Evolutionary conservation across 129 eudicot genomes (phyloP), one percentile per base, ranked within the genome.

Genomic region (Cynara cardunculus): DNA sequence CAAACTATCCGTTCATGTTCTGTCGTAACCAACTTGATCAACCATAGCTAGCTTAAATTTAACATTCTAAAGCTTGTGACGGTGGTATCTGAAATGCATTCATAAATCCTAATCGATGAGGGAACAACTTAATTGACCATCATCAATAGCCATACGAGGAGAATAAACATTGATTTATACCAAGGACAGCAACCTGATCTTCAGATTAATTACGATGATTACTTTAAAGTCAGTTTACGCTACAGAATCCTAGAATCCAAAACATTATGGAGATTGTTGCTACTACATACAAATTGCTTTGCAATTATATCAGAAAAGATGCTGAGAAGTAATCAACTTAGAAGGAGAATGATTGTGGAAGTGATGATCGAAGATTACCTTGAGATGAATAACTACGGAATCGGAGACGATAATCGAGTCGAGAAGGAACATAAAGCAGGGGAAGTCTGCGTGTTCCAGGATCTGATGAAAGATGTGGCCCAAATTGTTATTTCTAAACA

Each of bases 401-500:
- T 71, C 75, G 27, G 69, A 64, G 25, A 34, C 49, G 75, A 71
- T n/a, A 34, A 71, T n/a, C n/a, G 75, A n/a, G 75, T 19, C n/a
- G 59, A 19, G 30, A 24, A 71, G 53, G 56, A 56, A 35, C 25
- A 31, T n/a, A 71, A 18, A 69, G 25, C 18, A 18, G 73, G 73
- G 73, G 25, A 16, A 0, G 18, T 68, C 16, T 70, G 32, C 34
- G 25, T 16, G 49, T 34, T 34, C 1, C 2, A 35, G 28, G 75
- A 71, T 71, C 56, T 26, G 53, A 26, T 14, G 71, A 27, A 24
- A 64, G 26, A 22, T 64, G 11, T 64, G 28, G 28, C 69, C 69
- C 68, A 62, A 22, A 22, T 21, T n/a, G 22, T 24, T 28, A 41
- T 41, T 11, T 11, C 4, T 10, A 8, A 37, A 37, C 53, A 41